Conservation (phyloP, 805 yeast species). For the Metschnikowia picachoensis region DNA sequence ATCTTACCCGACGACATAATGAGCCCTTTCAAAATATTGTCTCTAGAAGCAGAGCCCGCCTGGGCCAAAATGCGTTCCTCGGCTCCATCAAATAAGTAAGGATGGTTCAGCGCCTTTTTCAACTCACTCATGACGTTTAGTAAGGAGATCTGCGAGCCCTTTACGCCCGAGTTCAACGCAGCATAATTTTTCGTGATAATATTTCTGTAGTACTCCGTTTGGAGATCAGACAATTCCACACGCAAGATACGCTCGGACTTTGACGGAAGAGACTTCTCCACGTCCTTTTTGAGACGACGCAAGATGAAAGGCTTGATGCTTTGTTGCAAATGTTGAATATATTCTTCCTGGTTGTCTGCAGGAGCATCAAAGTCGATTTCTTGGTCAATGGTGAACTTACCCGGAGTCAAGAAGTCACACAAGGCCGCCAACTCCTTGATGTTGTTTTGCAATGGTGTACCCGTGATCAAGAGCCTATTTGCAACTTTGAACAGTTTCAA, state of each 20-base stretch:
- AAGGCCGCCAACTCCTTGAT: constrained; percentile 93
- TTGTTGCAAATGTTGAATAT: constrained; percentile 79
- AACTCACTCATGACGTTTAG: constrained; percentile 92
- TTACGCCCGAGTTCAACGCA: constrained; percentile 82
- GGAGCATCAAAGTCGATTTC: constrained; percentile 94
- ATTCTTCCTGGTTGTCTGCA: constrained; percentile 79
- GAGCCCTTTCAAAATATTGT: constrained; percentile 79
- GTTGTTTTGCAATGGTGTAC: constrained; percentile 96
- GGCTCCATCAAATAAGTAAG: constrained; percentile 90
- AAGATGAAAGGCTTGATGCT: constrained; percentile 88
- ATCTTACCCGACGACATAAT: constrained; percentile 98
- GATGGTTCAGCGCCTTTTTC: constrained; percentile 96
- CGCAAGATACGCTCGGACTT: constrained; percentile 93
- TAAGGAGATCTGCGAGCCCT: constrained; percentile 72
- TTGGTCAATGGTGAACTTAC: constrained; percentile 81
- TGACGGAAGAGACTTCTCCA: constrained; percentile 93
- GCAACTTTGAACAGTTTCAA: constrained; percentile 75
- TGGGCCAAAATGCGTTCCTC: constrained; percentile 75
- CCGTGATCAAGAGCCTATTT: constrained; percentile 87
- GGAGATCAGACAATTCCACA: constrained; percentile 92
- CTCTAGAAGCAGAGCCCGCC: constrained; percentile 63
- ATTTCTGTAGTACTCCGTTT: constrained; percentile 92
- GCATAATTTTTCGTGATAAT: constrained; percentile 88
- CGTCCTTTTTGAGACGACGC: constrained; percentile 93
- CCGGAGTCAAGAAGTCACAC: constrained; percentile 95